Percentiles rank a stretch among this genome's conserved stretches.
Evolutionary conservation across 257 asterid genomes (phyloP).

Genomic region (Solanum chilense): DNA sequence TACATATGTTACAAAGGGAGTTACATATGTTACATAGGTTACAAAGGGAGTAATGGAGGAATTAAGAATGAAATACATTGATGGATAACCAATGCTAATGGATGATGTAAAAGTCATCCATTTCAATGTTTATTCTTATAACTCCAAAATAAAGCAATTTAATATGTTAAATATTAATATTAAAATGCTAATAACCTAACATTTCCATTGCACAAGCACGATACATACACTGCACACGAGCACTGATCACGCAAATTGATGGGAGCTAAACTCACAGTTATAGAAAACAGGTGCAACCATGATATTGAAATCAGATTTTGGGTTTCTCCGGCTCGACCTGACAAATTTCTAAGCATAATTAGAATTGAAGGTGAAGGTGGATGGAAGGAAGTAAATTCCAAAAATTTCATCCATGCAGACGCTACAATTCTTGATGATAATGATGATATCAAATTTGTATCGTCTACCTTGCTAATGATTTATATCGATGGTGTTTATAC

Average conservation of each 20-base stretch:
- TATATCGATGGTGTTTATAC: not conserved
- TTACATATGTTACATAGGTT: too few relatives aligned
- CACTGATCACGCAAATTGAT: not conserved
- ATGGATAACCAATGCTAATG: too few relatives aligned
- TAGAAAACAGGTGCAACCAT: conserved; percentile 7
- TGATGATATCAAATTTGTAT: too few relatives aligned
- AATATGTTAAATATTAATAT: too few relatives aligned
- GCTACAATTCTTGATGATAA: not conserved
- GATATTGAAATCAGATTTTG: conserved; percentile 22
- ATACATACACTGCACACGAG: not conserved
- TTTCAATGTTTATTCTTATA: too few relatives aligned
- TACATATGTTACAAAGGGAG: too few relatives aligned
- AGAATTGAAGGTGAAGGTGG: conserved; percentile 9
- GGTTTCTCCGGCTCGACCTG: conserved; percentile 25
- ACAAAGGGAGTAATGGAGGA: too few relatives aligned
- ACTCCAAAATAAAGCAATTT: too few relatives aligned
- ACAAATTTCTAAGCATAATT: conserved; percentile 7
- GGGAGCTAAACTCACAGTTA: conserved; percentile 13
- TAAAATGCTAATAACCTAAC: too few relatives aligned
- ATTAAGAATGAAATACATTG: too few relatives aligned
- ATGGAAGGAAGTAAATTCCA: not conserved
- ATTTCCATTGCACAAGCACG: not conserved
- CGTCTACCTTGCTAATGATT: not conserved
- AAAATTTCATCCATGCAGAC: too few relatives aligned
- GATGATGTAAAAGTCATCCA: too few relatives aligned